Base-by-base conservation (phyloP, 257 asterid genomes). In the Ajuga chamaepitys region DNA sequence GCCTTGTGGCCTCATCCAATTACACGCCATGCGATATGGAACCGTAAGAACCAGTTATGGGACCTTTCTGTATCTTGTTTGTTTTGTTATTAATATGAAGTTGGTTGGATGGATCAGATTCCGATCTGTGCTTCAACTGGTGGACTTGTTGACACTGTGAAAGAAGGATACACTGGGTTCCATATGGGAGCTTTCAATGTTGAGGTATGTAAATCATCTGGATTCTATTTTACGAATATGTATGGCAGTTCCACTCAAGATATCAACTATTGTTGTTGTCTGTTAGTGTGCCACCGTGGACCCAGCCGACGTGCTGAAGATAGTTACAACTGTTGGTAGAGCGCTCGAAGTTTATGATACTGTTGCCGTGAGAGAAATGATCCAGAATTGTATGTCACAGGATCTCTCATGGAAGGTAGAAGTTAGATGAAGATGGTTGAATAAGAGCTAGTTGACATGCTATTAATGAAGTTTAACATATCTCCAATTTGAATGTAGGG, bases 1-100 rank as follows among this genome's bases (percentile, higher is more conserved):
- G 54, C 99, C 99, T 48, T 89, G 99, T 69, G 99, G 99, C 63
- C 96, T 93, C 78, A 90, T 93, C 79, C 97, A 93, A 67, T 75
- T 89, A 62, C 99, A 93, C 20, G 99, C 97, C 65, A 93, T 93
- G 99, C 86, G 96, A 69, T 93, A 93, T 68, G 99, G 99, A 85
- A 89, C 99, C 0, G 99, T 93, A 78, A 68, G 95, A 59, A 35
- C 45, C 50, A 46, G 4, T 8, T 10, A 18, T 52, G 4, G 10
- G 9, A 20, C 28, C n/a, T 30, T 30, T 30, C 37, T 30, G 0
- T 30, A 1, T 11, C 46, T 11, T 9, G 7, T 12, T n/a, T 21
- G 28, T 11, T 55, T 37, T 30, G 62, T 58, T 37, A 48, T 57
- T 69, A 5, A 55, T 50, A 59, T 18, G 32, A 75, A 65, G 35